Evolutionary conservation across 2,329 filamentous ascomycete species (phyloP), one percentile per base, ranked within the genome.

Genomic region (Ophiostoma tasmaniense): DNA sequence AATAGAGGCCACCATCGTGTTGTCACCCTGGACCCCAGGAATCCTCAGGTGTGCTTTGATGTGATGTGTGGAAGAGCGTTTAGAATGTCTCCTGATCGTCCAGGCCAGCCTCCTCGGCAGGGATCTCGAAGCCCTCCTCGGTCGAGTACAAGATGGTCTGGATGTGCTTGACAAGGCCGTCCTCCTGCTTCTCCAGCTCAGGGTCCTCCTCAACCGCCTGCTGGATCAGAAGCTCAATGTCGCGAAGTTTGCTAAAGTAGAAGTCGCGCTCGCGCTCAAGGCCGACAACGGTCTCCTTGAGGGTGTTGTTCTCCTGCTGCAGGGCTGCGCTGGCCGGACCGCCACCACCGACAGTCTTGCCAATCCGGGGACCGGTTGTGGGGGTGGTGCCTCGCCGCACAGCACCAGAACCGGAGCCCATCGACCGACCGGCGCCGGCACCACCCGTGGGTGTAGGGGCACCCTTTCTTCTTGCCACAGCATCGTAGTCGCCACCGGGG

Each of bases 171-270:
- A 98, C 86, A 72, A 99, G 83, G 20, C 92, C 90, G 72, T 93
- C 90, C 75, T 97, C 94, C 71, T 96, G 91, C 85, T 96, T 94
- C 81, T 97, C 95, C 67, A 98, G 81, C 80, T 96, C 90, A 0
- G 93, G 93, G 73, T 97, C 91, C 72, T 92, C 90, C 74, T 99
- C 95, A 76, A 96, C 90, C 13, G 93, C 93, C 76, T 92, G 90
- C 82, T 99, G 95, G 68, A 99, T 87, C 75, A 99, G 82, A 73
- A 99, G 83, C 81, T 99, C 95, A 74, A 99, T 99, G 77, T 99
- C 95, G 70, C 95, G 87, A 73, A 99, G 85, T 84, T 99, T 99
- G 85, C 92, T 96, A 81, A 99, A 99, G 84, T 99, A 99, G 79
- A 99, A 99, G 79, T 99, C 95, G 66, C 95, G 87, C 83, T 99